Base-by-base conservation (phyloP, 768 basidiomycete genomes). In the Boletus tomentosulus region DNA sequence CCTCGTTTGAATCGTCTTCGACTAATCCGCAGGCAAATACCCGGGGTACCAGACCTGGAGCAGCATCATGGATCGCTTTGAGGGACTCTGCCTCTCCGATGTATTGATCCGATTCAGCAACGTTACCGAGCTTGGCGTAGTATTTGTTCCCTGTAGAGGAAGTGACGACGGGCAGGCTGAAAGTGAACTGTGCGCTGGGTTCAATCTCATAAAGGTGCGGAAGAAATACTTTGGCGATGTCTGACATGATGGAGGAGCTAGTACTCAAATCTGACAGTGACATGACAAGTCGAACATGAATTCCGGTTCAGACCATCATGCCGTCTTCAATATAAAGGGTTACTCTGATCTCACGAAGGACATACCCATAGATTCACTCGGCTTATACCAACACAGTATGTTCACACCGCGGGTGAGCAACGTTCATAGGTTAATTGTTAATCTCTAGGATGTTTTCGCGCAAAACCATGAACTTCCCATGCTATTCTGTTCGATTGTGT, bases 21-120 rank as follows among this genome's bases (percentile, higher is more conserved):
- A 57, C 24, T 19, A 75, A 51, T 4, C 84, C 85, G 42, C 64
- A 75, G 6, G 78, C 75, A 24, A 88, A 62, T 9, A 91, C 64
- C 19, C 58, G 70, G 0, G 89, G 89, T 2, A 78, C 83, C 24
- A 91, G 66, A 1, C 83, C 82, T 12, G 86, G 86, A 3, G 87
- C 86, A n/a, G 84, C 88, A 16, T 62, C 60, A 27, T 76, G 61
- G 47, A 91, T 87, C 3, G 77, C 81, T 56, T 73, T 78, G 50
- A 92, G 77, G 8, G 89, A 87, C 59, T 83, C 82, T 38, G 76
- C 81, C 68, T 92, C 89, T 12, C 86, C 87, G 0, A 64, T 61
- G 57, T 78, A 90, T 57, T 91, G 89, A 55, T 87, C 88, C 51
- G 48, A 64, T 53, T 89, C 85, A 15, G 55, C 48, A 6, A 71